A percentile compares a stretch with the other conserved stretches of the same genome.
These are phyloP conservation scores for Scortechinia acanthostroma DNA, from an alignment of 2,329 filamentous ascomycete genomes.

Conservation along the genomic window DNA sequence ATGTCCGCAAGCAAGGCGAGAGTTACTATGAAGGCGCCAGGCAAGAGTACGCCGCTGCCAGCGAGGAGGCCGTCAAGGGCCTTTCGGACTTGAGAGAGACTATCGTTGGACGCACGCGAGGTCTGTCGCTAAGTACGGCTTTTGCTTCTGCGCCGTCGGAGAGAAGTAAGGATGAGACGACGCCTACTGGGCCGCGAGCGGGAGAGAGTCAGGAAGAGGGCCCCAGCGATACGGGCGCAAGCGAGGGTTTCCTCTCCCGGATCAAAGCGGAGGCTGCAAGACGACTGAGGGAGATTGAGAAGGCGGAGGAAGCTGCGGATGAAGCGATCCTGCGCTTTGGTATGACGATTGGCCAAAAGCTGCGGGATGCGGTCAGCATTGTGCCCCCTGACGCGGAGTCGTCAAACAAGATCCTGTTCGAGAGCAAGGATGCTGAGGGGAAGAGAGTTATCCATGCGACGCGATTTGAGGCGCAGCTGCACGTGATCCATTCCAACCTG, in stretches of 20 bases:
- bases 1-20: conserved; percentile 89
- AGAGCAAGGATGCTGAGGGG: conserved; percentile 82
- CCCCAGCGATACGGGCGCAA: conserved; percentile 33
- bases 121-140: conserved; percentile 54
- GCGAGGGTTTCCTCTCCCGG: conserved; percentile 65
- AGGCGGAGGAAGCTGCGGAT: conserved; percentile 90
- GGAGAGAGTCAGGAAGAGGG: conserved; percentile 23
- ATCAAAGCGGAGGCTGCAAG: conserved; percentile 74
- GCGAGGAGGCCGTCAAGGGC: conserved; percentile 76
- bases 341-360: conserved; percentile 78
- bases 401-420: conserved; percentile 67
- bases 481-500: conserved; percentile 81
- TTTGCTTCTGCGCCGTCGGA: conserved; percentile 7
- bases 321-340: conserved; percentile 90
- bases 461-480: conserved; percentile 87
- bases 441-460: conserved; percentile 93
- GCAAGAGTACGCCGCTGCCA: conserved; percentile 74
- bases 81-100: conserved; percentile 64
- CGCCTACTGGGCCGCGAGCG: conserved; percentile 21
- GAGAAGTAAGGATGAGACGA: conserved; percentile 23
- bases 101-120: conserved; percentile 68
- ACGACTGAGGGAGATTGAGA: conserved; percentile 79
- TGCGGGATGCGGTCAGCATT: conserved; percentile 84
- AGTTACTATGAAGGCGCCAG: conserved; percentile 76
- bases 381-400: conserved; percentile 55